These are phyloP conservation scores for Jacaranda mimosifolia DNA, from an alignment of 257 asterid genomes.

Conservation along the genomic window DNA sequence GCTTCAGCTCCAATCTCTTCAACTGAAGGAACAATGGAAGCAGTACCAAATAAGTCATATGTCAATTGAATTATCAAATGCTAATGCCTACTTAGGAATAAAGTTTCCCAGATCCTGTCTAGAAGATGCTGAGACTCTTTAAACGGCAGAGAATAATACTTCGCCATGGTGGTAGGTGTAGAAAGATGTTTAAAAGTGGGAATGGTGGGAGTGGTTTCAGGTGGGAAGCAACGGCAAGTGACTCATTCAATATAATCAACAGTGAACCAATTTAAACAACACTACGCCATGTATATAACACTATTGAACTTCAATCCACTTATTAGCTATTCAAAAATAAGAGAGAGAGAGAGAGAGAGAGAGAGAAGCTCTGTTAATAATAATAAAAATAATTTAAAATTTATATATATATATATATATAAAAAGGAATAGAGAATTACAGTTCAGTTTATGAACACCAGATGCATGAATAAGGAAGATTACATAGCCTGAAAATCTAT, in stretches of 20 bases:
- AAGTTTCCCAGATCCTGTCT: background rate
- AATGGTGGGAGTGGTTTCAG: no score
- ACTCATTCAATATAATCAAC: background rate
- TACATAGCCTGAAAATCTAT: background rate
- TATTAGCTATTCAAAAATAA: background rate
- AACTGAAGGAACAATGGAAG: slow-evolving; percentile 43
- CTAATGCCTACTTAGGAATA: background rate
- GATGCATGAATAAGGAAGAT: background rate
- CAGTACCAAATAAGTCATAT: slow-evolving; percentile 13
- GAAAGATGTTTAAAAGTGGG: no score
- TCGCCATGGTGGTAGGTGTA: no score
- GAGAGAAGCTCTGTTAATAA: background rate
- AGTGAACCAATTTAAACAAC: background rate
- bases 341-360: background rate
- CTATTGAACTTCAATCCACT: background rate
- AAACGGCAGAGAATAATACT: background rate
- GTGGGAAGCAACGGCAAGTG: no score
- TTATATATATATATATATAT: no score
- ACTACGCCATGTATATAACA: background rate
- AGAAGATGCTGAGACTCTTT: background rate
- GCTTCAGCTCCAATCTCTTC: slow-evolving; percentile 72
- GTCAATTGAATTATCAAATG: background rate
- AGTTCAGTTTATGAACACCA: background rate
- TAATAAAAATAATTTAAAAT: no score
- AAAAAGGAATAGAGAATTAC: background rate